phyloP scores from a whole-genome alignment of 306 rosid species.

The Fragaria nilgerrensis region DNA sequence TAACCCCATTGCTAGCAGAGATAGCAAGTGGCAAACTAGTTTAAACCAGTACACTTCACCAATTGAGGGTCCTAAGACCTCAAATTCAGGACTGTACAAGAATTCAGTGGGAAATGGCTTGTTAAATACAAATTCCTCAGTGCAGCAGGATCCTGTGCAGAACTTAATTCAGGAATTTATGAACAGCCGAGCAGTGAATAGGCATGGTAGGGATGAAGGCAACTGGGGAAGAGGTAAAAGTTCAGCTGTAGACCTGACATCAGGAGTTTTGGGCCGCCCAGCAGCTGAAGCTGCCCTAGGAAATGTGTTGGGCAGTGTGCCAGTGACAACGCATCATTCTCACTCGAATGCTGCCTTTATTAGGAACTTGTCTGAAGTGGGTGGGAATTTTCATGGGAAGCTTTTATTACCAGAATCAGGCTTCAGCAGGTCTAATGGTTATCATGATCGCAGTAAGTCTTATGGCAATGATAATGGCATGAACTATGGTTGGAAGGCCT shows the following conservation, averaged over 20 bases:
- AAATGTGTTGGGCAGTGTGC: constrained; percentile 5
- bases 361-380: constrained; percentile 6
- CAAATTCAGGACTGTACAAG: not conserved
- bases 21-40: not conserved
- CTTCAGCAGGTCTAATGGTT: not conserved
- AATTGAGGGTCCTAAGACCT: constrained; percentile 16
- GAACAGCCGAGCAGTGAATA: constrained; percentile 14
- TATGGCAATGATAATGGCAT: not conserved
- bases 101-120: constrained; percentile 11
- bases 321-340: not conserved
- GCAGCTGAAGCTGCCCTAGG: not conserved
- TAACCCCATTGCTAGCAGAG: not conserved
- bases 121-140: constrained; percentile 8
- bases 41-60: constrained; percentile 6
- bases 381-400: not conserved
- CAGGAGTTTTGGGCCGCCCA: constrained; percentile 7
- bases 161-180: constrained; percentile 26
- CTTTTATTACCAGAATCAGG: not conserved
- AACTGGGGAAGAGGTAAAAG: not conserved
- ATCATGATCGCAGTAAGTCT: not conserved
- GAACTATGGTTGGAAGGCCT: constrained; percentile 13
- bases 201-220: not conserved
- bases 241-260: constrained; percentile 6
- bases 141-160: constrained; percentile 7
- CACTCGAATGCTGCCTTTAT: not conserved